These are phyloP conservation scores for Ascochyta clinopodiicola DNA, from an alignment of 2,329 filamentous ascomycete species.

Conservation along the genomic window DNA sequence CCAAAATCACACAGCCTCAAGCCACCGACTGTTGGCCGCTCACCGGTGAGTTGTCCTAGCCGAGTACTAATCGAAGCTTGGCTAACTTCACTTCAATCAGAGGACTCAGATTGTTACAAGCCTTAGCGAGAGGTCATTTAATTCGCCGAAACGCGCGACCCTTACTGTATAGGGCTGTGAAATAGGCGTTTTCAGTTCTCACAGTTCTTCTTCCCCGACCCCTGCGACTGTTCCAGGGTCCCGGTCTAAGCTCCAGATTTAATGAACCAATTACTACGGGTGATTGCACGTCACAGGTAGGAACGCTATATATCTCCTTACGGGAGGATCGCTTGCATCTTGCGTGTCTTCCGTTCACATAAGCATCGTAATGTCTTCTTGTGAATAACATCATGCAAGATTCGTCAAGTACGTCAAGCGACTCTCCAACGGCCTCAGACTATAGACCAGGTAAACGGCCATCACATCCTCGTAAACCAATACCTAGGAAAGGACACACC, in stretches of 20 bases:
- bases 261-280: slow-evolving; percentile 8
- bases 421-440: slow-evolving; percentile 38
- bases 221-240: slow-evolving; percentile 32
- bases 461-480: slow-evolving; percentile 42
- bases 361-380: slow-evolving; percentile 30
- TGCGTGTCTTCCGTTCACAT: slow-evolving; percentile 20
- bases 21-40: slow-evolving; percentile 28
- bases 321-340: slow-evolving; percentile 26
- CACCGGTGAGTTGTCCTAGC: slow-evolving; percentile 35
- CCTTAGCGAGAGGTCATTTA: slow-evolving; percentile 7
- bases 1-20: slow-evolving; percentile 29
- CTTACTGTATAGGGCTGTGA: slow-evolving; percentile 39
- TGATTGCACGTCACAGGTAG: slow-evolving; percentile 21
- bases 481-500: slow-evolving; percentile 65
- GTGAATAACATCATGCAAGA: slow-evolving; percentile 30
- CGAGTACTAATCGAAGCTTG: slow-evolving; percentile 24
- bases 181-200: slow-evolving; percentile 34
- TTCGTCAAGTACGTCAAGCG: slow-evolving; percentile 38
- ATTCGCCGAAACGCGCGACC: slow-evolving; percentile 29
- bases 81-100: slow-evolving; percentile 19
- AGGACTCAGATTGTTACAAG: slow-evolving; percentile 17
- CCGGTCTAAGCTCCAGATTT: slow-evolving; percentile 41
- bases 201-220: slow-evolving; percentile 36
- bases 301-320: slow-evolving; percentile 38
- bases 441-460: slow-evolving; percentile 26